Evolutionary conservation across 192 early-diverging fungal species (phyloP).

Genomic region (Thoreauomyces humboldtii): DNA sequence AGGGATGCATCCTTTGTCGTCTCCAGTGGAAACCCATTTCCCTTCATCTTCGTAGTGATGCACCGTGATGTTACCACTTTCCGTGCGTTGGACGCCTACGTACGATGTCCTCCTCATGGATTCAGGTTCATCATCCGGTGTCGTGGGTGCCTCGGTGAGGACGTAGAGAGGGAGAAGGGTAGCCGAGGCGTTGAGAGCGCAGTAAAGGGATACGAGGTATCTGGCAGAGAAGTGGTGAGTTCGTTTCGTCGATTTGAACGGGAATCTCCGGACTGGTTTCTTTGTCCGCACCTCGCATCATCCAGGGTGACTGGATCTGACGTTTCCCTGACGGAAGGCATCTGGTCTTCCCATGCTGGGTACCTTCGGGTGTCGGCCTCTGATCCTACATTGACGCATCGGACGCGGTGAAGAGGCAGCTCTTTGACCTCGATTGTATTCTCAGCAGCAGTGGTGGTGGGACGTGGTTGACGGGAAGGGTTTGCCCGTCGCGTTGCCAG

Average conservation of each 20-base stretch:
- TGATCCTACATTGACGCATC: neutral
- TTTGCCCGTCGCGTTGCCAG: no score
- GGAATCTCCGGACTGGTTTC: no score
- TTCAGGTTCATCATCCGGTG: no score
- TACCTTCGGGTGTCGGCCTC: neutral
- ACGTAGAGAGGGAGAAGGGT: neutral
- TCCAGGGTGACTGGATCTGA: neutral
- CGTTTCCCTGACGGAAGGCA: neutral
- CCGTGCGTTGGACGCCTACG: neutral
- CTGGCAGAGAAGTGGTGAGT: neutral
- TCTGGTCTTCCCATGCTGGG: neutral
- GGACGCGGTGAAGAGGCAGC: neutral
- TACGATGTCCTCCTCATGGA: neutral
- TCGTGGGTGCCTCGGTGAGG: no score
- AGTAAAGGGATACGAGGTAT: neutral
- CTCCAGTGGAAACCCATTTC: neutral
- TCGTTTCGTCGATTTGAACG: neutral
- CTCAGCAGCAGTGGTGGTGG: no score
- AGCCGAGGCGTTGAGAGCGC: neutral
- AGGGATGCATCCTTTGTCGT: neutral
- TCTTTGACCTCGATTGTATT: neutral
- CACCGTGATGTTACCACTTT: neutral
- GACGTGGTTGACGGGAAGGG: no score
- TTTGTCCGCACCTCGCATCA: neutral
- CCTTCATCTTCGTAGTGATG: neutral